Base-by-base conservation (phyloP, 179 eudicot genomes). In the Camellia oleifera region DNA sequence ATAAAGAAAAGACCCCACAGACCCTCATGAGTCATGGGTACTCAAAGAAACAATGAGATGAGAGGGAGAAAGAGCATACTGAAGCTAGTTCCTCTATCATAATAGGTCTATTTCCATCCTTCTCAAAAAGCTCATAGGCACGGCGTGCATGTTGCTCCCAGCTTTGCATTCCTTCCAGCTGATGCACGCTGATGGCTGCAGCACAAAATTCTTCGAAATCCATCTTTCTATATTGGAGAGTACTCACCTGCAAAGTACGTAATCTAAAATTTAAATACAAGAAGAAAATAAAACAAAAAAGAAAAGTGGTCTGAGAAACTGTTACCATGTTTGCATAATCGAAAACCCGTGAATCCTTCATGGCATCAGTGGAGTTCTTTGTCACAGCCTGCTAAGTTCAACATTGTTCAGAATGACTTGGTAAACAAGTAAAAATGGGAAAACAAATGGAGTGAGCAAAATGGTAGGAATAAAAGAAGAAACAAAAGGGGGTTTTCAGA, bases 81-180 rank as follows among this genome's bases (percentile, higher is more conserved):
- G 99, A 95, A 66, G 99, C 98, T 69, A 95, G 89, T 78, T 95
- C 99, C 84, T 95, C 97, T 44, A 95, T 95, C 98, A 94, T 93
- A 48, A 95, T 95, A 75, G 99, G 90, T 75, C 97, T 83, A 84
- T 95, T 92, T 72, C 97, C 99, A 82, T 95, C 96, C 85, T 94
- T 94, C 78, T 95, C 99, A 83, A 95, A 95, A 56, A 94, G 81
- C 62, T 94, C 96, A 76, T 94, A 93, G 57, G 94, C 98, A 82
- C 82, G 84, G 40, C 90, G 94, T 56, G 97, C 95, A 69, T 89
- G 93, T 81, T 94, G 96, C 82, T 93, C 96, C 97, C 97, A 91
- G 86, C 87, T 90, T 77, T 86, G 91, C 85, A 90, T 87, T 76
- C 91, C 95, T 87, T 94, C 97, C n/a, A 93, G 89, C 87, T 94